Conservation (phyloP, 2,329 filamentous ascomycete species). For the Pseudogymnoascus sp. region DNA sequence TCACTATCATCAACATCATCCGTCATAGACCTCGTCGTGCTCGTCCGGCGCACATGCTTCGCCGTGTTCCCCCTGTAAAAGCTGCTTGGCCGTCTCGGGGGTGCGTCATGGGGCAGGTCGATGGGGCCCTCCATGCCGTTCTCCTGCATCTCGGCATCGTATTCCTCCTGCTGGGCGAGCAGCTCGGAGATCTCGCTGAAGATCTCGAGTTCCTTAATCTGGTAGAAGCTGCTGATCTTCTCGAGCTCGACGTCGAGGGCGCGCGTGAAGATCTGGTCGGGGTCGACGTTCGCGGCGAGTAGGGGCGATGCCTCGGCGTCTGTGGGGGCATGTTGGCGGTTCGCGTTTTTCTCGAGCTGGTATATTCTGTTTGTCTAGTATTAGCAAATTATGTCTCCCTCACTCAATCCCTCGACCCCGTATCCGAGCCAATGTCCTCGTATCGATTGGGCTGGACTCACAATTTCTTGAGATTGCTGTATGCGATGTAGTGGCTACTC, state of each 20-base stretch:
- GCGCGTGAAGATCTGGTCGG: constrained; percentile 73
- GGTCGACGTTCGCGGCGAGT: constrained; percentile 60
- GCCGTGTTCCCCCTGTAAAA: constrained; percentile 32
- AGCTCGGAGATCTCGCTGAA: constrained; percentile 71
- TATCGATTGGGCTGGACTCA: constrained; percentile 38
- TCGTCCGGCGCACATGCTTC: constrained; percentile 38
- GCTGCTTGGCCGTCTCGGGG: constrained; percentile 15
- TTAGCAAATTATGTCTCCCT: constrained; percentile 10
- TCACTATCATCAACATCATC: constrained; percentile 57
- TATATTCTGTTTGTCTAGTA: constrained; percentile 62
- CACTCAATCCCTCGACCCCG: background rate
- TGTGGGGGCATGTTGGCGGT: constrained; percentile 50
- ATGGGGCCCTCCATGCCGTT: constrained; percentile 21
- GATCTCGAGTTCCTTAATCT: constrained; percentile 81
- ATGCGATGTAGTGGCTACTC: constrained; percentile 96
- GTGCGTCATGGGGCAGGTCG: background rate
- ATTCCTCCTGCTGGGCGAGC: constrained; percentile 65
- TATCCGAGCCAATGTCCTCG: background rate
- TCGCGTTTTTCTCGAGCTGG: constrained; percentile 77
- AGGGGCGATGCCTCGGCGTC: constrained; percentile 84
- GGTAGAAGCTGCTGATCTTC: constrained; percentile 88
- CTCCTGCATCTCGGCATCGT: constrained; percentile 36
- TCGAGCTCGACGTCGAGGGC: constrained; percentile 84
- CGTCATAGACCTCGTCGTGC: constrained; percentile 40
- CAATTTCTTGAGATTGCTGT: constrained; percentile 98